These are phyloP conservation scores for Microcyclospora pomicola DNA, from an alignment of 2,329 filamentous ascomycete species.

Conservation along the genomic window DNA sequence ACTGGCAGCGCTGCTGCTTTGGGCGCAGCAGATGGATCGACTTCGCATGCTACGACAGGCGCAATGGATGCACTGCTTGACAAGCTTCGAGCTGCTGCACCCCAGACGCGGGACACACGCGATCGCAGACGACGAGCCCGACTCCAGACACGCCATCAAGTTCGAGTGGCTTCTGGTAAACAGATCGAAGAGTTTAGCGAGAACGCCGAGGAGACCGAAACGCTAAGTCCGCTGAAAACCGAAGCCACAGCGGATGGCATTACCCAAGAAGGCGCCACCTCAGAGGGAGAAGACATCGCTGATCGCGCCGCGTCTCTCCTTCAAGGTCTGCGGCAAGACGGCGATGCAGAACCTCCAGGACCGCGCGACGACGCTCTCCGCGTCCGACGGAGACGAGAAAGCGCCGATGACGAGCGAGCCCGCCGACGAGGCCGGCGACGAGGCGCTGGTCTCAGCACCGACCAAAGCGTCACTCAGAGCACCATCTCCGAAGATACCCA, in stretches of 20 bases:
- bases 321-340: slow-evolving; percentile 63
- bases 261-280: slow-evolving; percentile 16
- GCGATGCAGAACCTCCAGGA: slow-evolving; percentile 41
- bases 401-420: slow-evolving; percentile 64
- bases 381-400: slow-evolving; percentile 55
- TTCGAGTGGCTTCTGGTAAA: slow-evolving; percentile 78
- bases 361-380: slow-evolving; percentile 26
- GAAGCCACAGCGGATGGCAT: slow-evolving; percentile 9
- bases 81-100: slow-evolving; percentile 85
- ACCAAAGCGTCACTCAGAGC: slow-evolving; percentile 20
- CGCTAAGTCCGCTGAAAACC: slow-evolving; percentile 16
- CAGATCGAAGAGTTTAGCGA: slow-evolving; percentile 56
- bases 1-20: slow-evolving; percentile 30
- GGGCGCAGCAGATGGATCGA: slow-evolving; percentile 27
- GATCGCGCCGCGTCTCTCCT: slow-evolving; percentile 71
- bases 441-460: slow-evolving; percentile 19
- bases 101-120: slow-evolving; percentile 75
- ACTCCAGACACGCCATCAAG: slow-evolving; percentile 80
- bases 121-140: slow-evolving; percentile 76
- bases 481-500: slow-evolving; percentile 21
- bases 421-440: slow-evolving; percentile 45
- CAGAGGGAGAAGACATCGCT: slow-evolving; percentile 59
- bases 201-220: slow-evolving; percentile 16
- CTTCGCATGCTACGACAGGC: slow-evolving; percentile 54
- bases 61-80: slow-evolving; percentile 94